Base-by-base conservation (phyloP, 2,329 filamentous ascomycete genomes). In the Colletotrichum sp. region DNA sequence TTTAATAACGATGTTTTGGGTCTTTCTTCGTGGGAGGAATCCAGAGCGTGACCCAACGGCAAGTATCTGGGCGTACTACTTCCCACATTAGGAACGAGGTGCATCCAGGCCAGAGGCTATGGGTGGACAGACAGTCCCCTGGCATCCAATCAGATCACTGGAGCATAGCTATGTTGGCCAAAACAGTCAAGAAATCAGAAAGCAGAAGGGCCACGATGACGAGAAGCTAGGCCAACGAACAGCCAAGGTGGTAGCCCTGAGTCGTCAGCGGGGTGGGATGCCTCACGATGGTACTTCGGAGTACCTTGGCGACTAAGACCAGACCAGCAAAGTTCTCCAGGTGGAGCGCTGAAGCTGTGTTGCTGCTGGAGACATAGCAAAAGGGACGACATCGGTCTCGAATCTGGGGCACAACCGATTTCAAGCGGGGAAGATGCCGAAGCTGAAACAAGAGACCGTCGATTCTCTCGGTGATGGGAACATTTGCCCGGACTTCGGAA, bases 71-170 rank as follows among this genome's bases (percentile, higher is more conserved):
- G 55, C 29, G 67, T 74, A 72, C 64, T 51, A 38, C 58, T 65
- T 66, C 74, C 74, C 64, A 58, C 67, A 43, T 75, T 74, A 7
- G 74, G 67, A 75, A 72, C 58, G 34, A 61, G 58, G 54, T 75
- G 74, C 74, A 74, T 67, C 61, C 51, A 71, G 33, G 61, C 58
- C 63, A 65, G 34, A 67, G 57, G 13, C 38, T 72, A 43, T 71
- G 74, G 38, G 72, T 65, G 59, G 67, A 67, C 33, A 59, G 69
- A 33, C 47, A 59, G 38, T 43, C 27, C 31, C 15, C 3, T 16
- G 24, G 16, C 27, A 36, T 9, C 69, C 72, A 74, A 73, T 73
- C 64, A 69, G 11, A 24, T 38, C 9, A n/a, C 57, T 27, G 16
- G 38, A 73, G 34, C 24, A 21, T 66, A 31, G 27, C 18, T 15